These are phyloP conservation scores for Fulvia fulva DNA, from an alignment of 2,329 filamentous ascomycete genomes.

Conservation along the genomic window DNA sequence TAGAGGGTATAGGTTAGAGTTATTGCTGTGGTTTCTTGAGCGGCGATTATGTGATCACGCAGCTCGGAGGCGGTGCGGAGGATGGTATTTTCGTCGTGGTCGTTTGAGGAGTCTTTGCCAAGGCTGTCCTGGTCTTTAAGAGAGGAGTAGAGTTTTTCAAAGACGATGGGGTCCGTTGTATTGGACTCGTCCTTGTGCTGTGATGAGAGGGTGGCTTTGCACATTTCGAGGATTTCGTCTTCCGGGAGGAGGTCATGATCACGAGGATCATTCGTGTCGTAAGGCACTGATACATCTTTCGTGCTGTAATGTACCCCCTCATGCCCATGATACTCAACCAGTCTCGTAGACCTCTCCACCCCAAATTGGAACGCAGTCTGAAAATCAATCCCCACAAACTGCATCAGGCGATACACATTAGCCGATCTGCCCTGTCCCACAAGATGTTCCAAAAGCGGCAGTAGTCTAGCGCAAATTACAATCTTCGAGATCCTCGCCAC, in stretches of 20 bases:
- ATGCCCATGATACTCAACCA: neutral
- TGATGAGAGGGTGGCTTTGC: neutral
- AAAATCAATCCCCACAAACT: neutral
- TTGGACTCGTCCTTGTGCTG: neutral
- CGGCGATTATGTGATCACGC: conserved; percentile 52
- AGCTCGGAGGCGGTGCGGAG: conserved; percentile 52
- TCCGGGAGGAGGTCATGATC: neutral
- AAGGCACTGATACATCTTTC: neutral
- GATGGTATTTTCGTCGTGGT: conserved; percentile 23
- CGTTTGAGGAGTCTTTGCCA: too few species aligned
- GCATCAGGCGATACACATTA: neutral
- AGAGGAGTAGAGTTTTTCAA: conserved; percentile 35
- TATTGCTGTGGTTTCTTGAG: conserved; percentile 53
- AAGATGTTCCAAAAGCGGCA: neutral
- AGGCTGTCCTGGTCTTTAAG: conserved; percentile 9
- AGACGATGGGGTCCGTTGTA: conserved; percentile 29
- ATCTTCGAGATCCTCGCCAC: conserved; percentile 17
- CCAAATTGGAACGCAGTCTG: neutral
- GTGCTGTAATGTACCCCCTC: neutral
- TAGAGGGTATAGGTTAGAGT: conserved; percentile 51
- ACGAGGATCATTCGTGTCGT: neutral
- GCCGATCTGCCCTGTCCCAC: neutral
- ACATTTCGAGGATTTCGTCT: neutral
- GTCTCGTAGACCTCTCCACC: neutral
- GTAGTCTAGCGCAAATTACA: neutral